A percentile compares a stretch with the other conserved stretches of the same genome.
Evolutionary conservation across 208 protist genomes (phyloP).

Genomic region (Crithidia sp.): DNA sequence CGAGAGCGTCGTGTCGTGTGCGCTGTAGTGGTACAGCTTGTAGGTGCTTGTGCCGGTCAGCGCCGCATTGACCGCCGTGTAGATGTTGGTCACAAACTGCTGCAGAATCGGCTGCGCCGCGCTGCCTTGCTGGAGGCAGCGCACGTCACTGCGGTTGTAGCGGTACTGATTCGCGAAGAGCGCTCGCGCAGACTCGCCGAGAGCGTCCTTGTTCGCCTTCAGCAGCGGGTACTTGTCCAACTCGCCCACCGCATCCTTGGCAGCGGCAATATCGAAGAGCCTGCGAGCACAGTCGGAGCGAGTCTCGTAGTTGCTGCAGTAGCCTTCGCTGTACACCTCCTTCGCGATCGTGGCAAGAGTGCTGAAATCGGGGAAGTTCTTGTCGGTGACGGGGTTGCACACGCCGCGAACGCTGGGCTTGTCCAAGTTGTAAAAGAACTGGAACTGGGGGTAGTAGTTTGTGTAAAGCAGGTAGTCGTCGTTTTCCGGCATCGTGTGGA

Average conservation of each 20-base stretch:
- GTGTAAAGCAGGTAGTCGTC: slow-evolving; percentile 28
- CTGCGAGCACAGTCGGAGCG: slow-evolving; percentile 20
- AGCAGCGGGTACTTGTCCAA: slow-evolving; percentile 21
- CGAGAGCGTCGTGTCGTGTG: slow-evolving; percentile 48
- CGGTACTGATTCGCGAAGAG: slow-evolving; percentile 13
- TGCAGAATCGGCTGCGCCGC: slow-evolving; percentile 24
- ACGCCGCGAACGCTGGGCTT: slow-evolving; percentile 1
- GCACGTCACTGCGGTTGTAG: slow-evolving; percentile 26
- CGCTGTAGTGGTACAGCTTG: slow-evolving; percentile 63
- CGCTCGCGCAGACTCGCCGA: slow-evolving; percentile 4
- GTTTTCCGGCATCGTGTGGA: slow-evolving; percentile 23
- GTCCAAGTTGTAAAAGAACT: slow-evolving; percentile 23
- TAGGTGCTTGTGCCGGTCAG: slow-evolving; percentile 23
- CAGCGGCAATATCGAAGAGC: slow-evolving; percentile 27
- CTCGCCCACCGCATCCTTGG: slow-evolving; percentile 8
- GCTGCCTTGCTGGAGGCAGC: slow-evolving; percentile 21
- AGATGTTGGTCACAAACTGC: slow-evolving; percentile 44
- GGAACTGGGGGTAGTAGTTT: slow-evolving; percentile 9
- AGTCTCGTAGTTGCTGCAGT: slow-evolving; percentile 15
- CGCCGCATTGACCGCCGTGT: slow-evolving; percentile 5
- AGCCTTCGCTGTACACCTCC: slow-evolving; percentile 24
- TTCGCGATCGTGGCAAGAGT: slow-evolving; percentile 17
- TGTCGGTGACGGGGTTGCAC: slow-evolving; percentile 16
- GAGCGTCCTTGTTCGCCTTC: slow-evolving; percentile 1
- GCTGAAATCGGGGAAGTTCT: slow-evolving; percentile 21